phyloP scores from a whole-genome alignment of 148 eudicot species.

The Pharnaceum exiguum region DNA sequence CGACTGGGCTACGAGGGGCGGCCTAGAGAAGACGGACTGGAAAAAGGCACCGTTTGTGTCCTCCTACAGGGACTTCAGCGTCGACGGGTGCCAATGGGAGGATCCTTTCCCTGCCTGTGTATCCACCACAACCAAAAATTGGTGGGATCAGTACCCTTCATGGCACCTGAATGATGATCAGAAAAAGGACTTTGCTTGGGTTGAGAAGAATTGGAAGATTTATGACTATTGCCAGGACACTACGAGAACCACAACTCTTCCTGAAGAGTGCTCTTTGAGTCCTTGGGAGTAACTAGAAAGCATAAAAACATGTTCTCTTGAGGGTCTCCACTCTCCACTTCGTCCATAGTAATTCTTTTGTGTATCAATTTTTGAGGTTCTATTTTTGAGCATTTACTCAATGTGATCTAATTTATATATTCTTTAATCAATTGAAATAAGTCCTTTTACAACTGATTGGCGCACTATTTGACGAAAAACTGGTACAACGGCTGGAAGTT shows the following conservation, averaged over 20 bases:
- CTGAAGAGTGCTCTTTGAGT: conserved; percentile 72
- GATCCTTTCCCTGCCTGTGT: conserved; percentile 89
- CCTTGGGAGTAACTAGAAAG: conserved; percentile 42
- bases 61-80: conserved; percentile 75
- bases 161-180: conserved; percentile 76
- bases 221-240: conserved; percentile 79
- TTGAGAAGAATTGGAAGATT: conserved; percentile 63
- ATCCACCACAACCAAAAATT: conserved; percentile 68
- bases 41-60: conserved; percentile 85
- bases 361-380: conserved; percentile 11
- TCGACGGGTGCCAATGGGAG: conserved; percentile 88
- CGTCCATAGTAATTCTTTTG: not conserved
- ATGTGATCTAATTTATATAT: conserved; percentile 21
- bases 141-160: conserved; percentile 91
- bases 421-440: conserved; percentile 5
- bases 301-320: not conserved
- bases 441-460: too few species aligned
- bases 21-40: conserved; percentile 88
- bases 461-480: too few species aligned
- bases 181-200: conserved; percentile 76
- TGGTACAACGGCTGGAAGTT: too few species aligned
- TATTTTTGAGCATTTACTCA: not conserved
- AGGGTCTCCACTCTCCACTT: not conserved
- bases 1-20: conserved; percentile 94
- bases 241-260: conserved; percentile 43